Evolutionary conservation across 768 basidiomycete genomes (phyloP), one percentile per base, ranked within the genome.

Genomic region (Tricholoma hemisulphureum): DNA sequence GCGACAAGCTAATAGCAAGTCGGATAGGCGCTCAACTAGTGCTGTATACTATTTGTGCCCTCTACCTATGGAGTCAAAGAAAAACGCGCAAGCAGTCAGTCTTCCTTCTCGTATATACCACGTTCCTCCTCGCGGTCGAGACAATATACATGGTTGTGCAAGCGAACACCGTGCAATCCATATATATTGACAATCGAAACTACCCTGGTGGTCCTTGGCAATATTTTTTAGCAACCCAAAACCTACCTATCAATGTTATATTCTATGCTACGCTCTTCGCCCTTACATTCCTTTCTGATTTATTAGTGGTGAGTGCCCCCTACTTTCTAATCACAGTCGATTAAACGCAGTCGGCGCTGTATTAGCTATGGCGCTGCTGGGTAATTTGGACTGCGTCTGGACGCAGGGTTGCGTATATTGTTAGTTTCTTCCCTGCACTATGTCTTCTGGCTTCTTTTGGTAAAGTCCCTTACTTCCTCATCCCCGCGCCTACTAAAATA

Each of bases 321-420:
- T 24, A 9, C 1, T 43, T 34, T 52, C 48, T n/a, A 23, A 37
- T 8, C 16, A 21, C 31, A 57, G 21, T 20, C 23, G 45, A 14
- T 46, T 18, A 16, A 41, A 20, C 31, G 26, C 16, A 20, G 21
- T 11, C n/a, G 11, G 5, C n/a, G 26, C 48, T 16, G 10, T 58
- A 77, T 28, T 10, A 54, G 79, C 64, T 80, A 28, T 80, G 78
- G 78, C 68, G 79, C 18, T 80, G 80, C 60, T 77, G 74, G 71
- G 73, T 80, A 13, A 77, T 80, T 21, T 81, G 79, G 76, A 66
- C 69, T 34, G 71, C 71, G 2, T 73, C 71, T 10, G 77, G 76
- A 16, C 63, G 56, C 14, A 18, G 32, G 1, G 57, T 69, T 14
- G 73, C 75, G 6, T 71, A 72, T 58, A 49, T 69, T 3, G 74